Conservation (phyloP, 208 protist genomes). For the Lotmaria passim region DNA sequence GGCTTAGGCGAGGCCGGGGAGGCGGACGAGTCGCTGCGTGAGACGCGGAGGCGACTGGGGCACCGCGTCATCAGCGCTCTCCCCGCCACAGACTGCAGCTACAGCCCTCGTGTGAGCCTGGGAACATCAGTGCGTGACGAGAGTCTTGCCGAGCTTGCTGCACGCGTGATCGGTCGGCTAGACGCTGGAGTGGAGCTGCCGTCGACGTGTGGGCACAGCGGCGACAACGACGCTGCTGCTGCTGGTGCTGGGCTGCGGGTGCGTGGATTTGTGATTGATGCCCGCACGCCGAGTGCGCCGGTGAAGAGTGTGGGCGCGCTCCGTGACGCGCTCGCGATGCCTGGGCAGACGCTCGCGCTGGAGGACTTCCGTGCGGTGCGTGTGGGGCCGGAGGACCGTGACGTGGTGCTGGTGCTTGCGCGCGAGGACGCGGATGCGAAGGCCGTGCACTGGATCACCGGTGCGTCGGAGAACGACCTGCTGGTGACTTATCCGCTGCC, state of each 20-base stretch:
- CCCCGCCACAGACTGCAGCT: slow-evolving; percentile 34
- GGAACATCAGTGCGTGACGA: slow-evolving; percentile 2
- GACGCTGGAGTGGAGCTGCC: slow-evolving; percentile 17
- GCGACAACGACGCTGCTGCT: too few relatives aligned
- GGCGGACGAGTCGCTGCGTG: slow-evolving; percentile 22
- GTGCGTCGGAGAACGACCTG: slow-evolving; percentile 50
- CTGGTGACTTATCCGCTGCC: slow-evolving; percentile 50
- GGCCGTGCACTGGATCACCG: slow-evolving; percentile 52
- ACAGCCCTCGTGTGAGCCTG: slow-evolving; percentile 10
- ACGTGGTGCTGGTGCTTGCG: slow-evolving; percentile 40
- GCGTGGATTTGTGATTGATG: slow-evolving; percentile 43
- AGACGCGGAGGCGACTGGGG: slow-evolving; percentile 17
- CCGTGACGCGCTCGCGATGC: slow-evolving; percentile 36
- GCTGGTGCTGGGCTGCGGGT: slow-evolving; percentile 23
- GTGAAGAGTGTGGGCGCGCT: background rate
- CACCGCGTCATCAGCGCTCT: slow-evolving; percentile 37
- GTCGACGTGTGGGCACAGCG: slow-evolving; percentile 14
- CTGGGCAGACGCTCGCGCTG: slow-evolving; percentile 58
- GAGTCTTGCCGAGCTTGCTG: slow-evolving; percentile 13
- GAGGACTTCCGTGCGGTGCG: slow-evolving; percentile 53
- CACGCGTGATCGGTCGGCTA: slow-evolving; percentile 6
- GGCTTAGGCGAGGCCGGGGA: slow-evolving; percentile 8
- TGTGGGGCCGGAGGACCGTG: slow-evolving; percentile 27
- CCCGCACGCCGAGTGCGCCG: slow-evolving; percentile 27
- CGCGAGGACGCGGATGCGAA: slow-evolving; percentile 37